Percentiles rank a stretch among this genome's conserved stretches.
These are phyloP conservation scores for Trypanosoma lewisi DNA, from an alignment of 208 protist genomes.

Conservation along the genomic window DNA sequence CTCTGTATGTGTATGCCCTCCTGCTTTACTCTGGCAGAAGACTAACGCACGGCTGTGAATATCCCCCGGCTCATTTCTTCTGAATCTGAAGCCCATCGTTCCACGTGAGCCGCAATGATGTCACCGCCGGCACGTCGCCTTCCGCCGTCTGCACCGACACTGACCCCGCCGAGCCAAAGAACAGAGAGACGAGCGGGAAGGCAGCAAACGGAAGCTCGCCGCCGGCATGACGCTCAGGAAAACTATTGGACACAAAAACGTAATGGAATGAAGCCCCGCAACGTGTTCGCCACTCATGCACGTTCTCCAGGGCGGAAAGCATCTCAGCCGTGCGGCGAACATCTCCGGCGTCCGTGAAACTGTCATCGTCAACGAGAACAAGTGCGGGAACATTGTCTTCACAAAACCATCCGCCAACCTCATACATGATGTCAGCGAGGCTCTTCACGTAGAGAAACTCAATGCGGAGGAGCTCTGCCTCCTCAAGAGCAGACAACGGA, in stretches of 20 bases:
- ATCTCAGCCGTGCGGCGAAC: conserved; percentile 6
- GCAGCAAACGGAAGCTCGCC: conserved; percentile 40
- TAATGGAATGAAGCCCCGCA: conserved; percentile 33
- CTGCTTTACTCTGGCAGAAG: neutral
- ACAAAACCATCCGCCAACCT: conserved; percentile 29
- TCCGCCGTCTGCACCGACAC: conserved; percentile 39
- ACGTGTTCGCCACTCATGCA: conserved; percentile 32
- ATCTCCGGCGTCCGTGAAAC: conserved; percentile 31
- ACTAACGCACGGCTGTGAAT: no score
- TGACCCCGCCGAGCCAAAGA: conserved; percentile 36
- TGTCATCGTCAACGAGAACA: conserved; percentile 56
- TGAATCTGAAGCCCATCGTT: conserved; percentile 29
- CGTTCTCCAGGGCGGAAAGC: conserved; percentile 34
- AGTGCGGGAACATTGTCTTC: conserved; percentile 31
- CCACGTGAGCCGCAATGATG: conserved; percentile 32
- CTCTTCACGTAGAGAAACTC: conserved; percentile 56
- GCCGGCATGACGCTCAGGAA: conserved; percentile 8
- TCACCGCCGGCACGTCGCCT: conserved; percentile 17
- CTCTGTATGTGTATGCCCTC: no score
- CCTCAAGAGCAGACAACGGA: conserved; percentile 33
- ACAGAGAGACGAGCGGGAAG: conserved; percentile 50
- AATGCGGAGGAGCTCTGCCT: conserved; percentile 38
- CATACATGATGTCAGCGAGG: conserved; percentile 29
- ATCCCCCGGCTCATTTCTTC: no score
- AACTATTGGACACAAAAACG: conserved; percentile 42